A percentile compares a stretch with the other conserved stretches of the same genome.
phyloP scores from a whole-genome alignment of 2,329 filamentous ascomycete species.

The Achaetomium macrosporum region DNA sequence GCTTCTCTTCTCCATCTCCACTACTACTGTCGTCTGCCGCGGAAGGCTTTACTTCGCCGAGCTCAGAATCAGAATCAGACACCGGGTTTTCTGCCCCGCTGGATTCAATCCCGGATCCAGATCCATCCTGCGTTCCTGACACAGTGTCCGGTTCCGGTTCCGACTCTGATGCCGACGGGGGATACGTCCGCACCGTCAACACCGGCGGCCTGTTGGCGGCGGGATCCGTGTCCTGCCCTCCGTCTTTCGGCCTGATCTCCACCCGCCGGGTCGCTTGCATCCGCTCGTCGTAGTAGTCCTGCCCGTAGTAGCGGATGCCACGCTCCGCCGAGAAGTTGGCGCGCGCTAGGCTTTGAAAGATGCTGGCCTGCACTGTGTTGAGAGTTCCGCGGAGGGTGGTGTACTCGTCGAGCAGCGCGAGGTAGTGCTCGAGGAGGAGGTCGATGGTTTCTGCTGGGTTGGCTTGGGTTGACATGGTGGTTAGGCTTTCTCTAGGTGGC shows the following conservation, averaged over 20 bases:
- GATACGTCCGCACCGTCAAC: not conserved
- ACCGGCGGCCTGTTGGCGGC: not conserved
- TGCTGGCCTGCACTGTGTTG: slow-evolving; percentile 45
- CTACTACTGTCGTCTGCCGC: too few relatives aligned
- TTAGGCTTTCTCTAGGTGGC: not conserved
- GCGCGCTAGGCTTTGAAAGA: slow-evolving; percentile 59
- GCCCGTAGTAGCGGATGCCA: slow-evolving; percentile 56
- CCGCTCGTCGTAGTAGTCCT: slow-evolving; percentile 65
- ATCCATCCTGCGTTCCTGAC: not conserved
- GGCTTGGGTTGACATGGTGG: slow-evolving; percentile 1
- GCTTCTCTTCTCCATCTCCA: not conserved
- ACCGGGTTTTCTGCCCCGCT: too few relatives aligned
- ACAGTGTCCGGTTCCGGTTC: not conserved
- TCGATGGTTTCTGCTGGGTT: slow-evolving; percentile 46
- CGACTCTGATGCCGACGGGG: not conserved
- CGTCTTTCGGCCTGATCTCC: slow-evolving; percentile 20
- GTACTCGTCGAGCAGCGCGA: slow-evolving; percentile 62
- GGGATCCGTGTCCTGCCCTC: not conserved
- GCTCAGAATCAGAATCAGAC: too few relatives aligned
- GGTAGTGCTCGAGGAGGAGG: slow-evolving; percentile 57
- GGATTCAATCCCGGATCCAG: too few relatives aligned
- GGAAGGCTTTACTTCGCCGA: too few relatives aligned
- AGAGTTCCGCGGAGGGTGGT: slow-evolving; percentile 52
- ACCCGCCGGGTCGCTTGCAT: slow-evolving; percentile 57
- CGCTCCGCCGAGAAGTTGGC: slow-evolving; percentile 67